Percentiles rank a stretch among this genome's conserved stretches.
Conservation (phyloP, 345 rosid genomes). For the Excoecaria agallocha region DNA sequence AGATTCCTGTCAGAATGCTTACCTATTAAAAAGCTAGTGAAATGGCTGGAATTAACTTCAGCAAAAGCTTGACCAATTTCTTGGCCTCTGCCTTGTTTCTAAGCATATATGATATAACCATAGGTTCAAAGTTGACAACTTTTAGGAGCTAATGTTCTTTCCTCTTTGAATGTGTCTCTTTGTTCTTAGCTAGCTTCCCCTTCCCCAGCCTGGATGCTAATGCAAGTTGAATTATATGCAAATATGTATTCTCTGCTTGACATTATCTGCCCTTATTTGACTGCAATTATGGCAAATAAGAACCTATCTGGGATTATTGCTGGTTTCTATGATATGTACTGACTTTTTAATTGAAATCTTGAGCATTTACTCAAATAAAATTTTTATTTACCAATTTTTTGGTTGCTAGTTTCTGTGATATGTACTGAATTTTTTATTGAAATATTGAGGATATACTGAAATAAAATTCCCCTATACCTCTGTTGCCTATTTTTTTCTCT, state of each 20-base stretch:
- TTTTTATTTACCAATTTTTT: not conserved
- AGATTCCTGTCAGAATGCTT: not conserved
- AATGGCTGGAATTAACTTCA: not conserved
- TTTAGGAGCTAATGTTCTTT: not conserved
- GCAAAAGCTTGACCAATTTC: not conserved
- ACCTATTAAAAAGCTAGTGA: not conserved
- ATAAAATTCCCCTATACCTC: constrained; percentile 8
- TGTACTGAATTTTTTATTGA: not conserved
- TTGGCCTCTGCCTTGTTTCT: not conserved
- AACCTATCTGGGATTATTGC: not conserved
- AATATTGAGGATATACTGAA: not conserved
- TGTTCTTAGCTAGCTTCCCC: not conserved
- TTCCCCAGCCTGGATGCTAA: not conserved
- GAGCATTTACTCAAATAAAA: not conserved
- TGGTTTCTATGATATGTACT: not conserved
- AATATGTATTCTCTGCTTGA: not conserved
- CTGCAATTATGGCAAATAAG: not conserved
- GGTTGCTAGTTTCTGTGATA: not conserved
- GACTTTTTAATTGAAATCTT: not conserved
- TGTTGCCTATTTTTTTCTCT: constrained; percentile 7
- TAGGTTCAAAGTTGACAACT: not conserved
- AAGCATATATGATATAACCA: not conserved
- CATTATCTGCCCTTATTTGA: not conserved
- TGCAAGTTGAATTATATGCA: not conserved
- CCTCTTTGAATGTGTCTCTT: not conserved